Conservation (phyloP, 352 stramenopile genomes). For the Halophytophthora polymorphica region DNA sequence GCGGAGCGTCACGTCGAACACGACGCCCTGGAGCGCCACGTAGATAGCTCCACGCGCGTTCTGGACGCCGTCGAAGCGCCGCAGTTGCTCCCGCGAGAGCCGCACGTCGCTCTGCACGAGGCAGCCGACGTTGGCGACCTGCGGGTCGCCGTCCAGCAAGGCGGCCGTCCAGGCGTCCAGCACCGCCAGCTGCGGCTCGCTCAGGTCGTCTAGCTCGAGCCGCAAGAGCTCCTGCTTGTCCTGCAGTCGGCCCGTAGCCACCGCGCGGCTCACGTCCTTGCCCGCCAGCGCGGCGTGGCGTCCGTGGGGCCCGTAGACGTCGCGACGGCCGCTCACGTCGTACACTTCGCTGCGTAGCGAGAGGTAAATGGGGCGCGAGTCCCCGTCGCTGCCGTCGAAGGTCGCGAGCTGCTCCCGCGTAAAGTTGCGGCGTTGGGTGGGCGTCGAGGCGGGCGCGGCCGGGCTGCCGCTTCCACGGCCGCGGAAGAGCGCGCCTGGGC, state of each 20-base stretch:
- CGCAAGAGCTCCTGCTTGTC: slow-evolving; percentile 53
- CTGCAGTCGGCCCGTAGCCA: slow-evolving; percentile 87
- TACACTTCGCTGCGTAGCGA: slow-evolving; percentile 91
- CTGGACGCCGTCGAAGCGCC: slow-evolving; percentile 63
- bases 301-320: slow-evolving; percentile 90
- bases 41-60: slow-evolving; percentile 80
- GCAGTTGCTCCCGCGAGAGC: slow-evolving; percentile 64
- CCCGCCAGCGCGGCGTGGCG: slow-evolving; percentile 87
- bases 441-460: slow-evolving; percentile 1
- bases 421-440: slow-evolving; percentile 45
- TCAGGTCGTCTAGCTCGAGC: slow-evolving; percentile 48
- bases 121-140: slow-evolving; percentile 89
- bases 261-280: slow-evolving; percentile 85
- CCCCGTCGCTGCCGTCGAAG: slow-evolving; percentile 70
- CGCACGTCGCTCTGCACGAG: slow-evolving; percentile 53
- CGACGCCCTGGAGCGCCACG: slow-evolving; percentile 79
- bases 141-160: slow-evolving; percentile 78
- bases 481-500: slow-evolving; percentile 15
- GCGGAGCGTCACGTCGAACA: slow-evolving; percentile 94
- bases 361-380: slow-evolving; percentile 88
- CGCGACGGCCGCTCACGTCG: slow-evolving; percentile 84
- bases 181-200: slow-evolving; percentile 14
- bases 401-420: slow-evolving; percentile 73
- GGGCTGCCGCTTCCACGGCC: slow-evolving; percentile 6
- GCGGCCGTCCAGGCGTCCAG: slow-evolving; percentile 81